phyloP scores from a whole-genome alignment of 257 asterid species.

The Penstemon newberryi region DNA sequence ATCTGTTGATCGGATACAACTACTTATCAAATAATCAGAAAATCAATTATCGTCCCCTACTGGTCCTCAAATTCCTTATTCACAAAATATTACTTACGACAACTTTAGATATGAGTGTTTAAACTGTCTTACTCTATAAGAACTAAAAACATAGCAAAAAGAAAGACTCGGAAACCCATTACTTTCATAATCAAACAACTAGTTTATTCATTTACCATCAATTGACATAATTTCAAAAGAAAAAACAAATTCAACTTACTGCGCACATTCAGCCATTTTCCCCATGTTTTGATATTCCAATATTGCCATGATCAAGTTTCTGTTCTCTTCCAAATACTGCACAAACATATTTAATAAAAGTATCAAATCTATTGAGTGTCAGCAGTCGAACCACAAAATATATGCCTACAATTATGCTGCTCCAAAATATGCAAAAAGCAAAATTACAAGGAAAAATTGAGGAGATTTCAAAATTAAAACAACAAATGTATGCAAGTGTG shows the following conservation, averaged over 20 bases:
- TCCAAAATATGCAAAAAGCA: neutral
- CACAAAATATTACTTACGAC: slow-evolving; percentile 10
- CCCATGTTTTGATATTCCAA: slow-evolving; percentile 84
- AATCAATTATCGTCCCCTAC: neutral
- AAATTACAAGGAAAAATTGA: neutral
- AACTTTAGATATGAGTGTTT: neutral
- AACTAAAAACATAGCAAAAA: neutral
- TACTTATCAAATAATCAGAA: neutral
- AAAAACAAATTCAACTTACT: slow-evolving; percentile 50
- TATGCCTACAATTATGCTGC: neutral
- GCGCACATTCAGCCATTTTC: slow-evolving; percentile 91
- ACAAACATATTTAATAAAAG: slow-evolving; percentile 17
- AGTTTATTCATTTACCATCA: neutral
- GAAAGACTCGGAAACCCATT: neutral
- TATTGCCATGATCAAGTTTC: slow-evolving; percentile 88
- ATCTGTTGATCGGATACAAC: neutral
- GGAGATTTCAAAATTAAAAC: neutral
- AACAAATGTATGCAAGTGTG: neutral
- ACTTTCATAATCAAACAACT: neutral
- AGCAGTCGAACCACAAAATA: slow-evolving; percentile 1
- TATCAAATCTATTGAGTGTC: neutral
- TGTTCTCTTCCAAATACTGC: slow-evolving; percentile 96
- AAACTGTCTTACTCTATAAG: neutral
- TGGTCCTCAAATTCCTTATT: neutral
- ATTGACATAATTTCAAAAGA: neutral